Conservation (phyloP, 208 protist genomes). For the Leishmania major region DNA sequence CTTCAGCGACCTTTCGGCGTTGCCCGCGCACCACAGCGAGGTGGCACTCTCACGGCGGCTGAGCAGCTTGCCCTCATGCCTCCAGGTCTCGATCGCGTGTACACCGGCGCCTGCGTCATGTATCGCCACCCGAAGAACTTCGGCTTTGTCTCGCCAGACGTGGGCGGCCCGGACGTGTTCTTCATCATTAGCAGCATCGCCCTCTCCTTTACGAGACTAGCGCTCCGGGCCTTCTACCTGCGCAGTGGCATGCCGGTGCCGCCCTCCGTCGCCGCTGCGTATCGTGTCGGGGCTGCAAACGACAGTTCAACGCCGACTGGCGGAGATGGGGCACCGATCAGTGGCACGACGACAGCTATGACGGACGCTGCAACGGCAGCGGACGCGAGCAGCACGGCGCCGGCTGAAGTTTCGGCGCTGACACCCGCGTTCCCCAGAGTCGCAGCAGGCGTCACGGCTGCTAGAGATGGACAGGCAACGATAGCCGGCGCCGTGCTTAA, state of each 20-base stretch:
- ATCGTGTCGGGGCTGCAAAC: not conserved
- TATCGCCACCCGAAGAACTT: constrained; percentile 68
- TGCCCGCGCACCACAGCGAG: not conserved
- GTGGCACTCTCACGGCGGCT: constrained; percentile 39
- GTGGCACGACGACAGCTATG: not conserved
- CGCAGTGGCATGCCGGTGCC: constrained; percentile 29
- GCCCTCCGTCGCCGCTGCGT: constrained; percentile 15
- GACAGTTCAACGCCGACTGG: too few species aligned
- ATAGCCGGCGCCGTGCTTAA: not conserved
- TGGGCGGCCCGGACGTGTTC: constrained; percentile 84
- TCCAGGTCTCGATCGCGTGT: constrained; percentile 50
- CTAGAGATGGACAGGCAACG: not conserved
- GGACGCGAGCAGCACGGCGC: not conserved
- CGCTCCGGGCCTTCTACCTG: constrained; percentile 51
- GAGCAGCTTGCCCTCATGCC: constrained; percentile 78
- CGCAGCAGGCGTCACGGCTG: not conserved
- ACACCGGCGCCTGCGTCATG: constrained; percentile 66
- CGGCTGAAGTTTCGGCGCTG: not conserved
- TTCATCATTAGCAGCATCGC: constrained; percentile 65
- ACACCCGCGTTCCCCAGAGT: not conserved
- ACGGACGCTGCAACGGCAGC: not conserved
- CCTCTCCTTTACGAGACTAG: constrained; percentile 68
- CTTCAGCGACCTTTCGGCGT: not conserved
- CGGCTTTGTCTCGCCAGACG: constrained; percentile 75
- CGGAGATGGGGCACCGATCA: not conserved